Evolutionary conservation across 768 basidiomycete species (phyloP).

Genomic region (Podaxis sp.): DNA sequence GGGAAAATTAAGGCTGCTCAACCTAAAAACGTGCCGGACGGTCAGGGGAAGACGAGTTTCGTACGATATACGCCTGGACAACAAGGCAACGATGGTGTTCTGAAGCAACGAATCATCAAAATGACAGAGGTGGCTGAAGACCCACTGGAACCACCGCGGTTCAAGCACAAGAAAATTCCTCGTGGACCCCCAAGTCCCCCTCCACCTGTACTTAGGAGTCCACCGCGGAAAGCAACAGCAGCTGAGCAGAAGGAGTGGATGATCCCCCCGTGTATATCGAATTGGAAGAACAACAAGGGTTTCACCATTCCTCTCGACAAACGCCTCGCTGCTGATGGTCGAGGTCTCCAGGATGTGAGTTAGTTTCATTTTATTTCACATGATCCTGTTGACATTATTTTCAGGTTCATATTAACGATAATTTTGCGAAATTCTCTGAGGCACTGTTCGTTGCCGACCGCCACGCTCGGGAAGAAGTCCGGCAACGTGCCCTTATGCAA

Average conservation of each 20-base stretch:
- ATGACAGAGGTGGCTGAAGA: slow-evolving; percentile 99
- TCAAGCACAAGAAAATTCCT: slow-evolving; percentile 99
- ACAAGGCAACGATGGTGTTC: slow-evolving; percentile 62
- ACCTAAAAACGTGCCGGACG: slow-evolving; percentile 90
- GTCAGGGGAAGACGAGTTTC: slow-evolving; percentile 81
- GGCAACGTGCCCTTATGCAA: slow-evolving; percentile 95
- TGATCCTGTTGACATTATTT: neutral
- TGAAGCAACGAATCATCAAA: slow-evolving; percentile 97
- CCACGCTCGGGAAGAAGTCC: slow-evolving; percentile 97
- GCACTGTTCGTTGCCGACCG: slow-evolving; percentile 93
- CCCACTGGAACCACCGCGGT: slow-evolving; percentile 93
- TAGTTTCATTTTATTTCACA: neutral
- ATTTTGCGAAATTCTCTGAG: slow-evolving; percentile 99
- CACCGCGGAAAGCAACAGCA: slow-evolving; percentile 92
- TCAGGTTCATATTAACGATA: slow-evolving; percentile 97
- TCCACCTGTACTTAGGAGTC: slow-evolving; percentile 91
- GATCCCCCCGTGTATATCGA: slow-evolving; percentile 99
- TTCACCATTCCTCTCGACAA: slow-evolving; percentile 99
- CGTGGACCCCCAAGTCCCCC: slow-evolving; percentile 95
- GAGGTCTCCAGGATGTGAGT: slow-evolving; percentile 95
- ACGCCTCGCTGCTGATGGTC: slow-evolving; percentile 96
- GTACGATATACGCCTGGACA: slow-evolving; percentile 97
- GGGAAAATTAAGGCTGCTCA: slow-evolving; percentile 99
- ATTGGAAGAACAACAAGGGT: slow-evolving; percentile 99
- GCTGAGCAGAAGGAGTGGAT: slow-evolving; percentile 99